Evolutionary conservation across 441 rosid genomes (phyloP).

Genomic region (Eugenia klotzschiana): DNA sequence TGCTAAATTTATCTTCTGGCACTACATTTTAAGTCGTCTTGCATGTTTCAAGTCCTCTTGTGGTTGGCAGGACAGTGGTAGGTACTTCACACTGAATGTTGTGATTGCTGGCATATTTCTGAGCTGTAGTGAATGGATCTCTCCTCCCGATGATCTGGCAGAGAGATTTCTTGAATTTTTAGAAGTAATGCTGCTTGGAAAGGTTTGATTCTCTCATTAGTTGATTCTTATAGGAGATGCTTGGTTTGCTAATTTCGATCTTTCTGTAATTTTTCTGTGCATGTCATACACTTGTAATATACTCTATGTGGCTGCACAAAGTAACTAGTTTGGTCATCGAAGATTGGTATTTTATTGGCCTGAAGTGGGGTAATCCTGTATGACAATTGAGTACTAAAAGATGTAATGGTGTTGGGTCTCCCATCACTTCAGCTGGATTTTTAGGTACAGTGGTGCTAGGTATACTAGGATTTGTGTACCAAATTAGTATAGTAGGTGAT

Average conservation of each 20-base stretch:
- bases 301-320: neutral
- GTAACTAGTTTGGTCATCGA: neutral
- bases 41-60: slow-evolving; percentile 1
- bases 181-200: slow-evolving; percentile 49
- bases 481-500: neutral
- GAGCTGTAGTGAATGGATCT: slow-evolving; percentile 40
- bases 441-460: neutral
- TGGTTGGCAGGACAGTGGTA: slow-evolving; percentile 49
- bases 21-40: neutral
- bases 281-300: neutral
- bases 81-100: slow-evolving; percentile 53
- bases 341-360: neutral
- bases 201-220: slow-evolving; percentile 31
- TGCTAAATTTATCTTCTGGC: neutral
- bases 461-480: neutral
- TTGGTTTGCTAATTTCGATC: neutral
- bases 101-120: slow-evolving; percentile 57
- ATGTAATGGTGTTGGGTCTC: neutral
- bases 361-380: neutral
- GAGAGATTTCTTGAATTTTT: slow-evolving; percentile 50
- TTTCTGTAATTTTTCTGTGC: neutral
- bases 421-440: neutral
- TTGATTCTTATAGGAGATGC: neutral
- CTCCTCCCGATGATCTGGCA: slow-evolving; percentile 28
- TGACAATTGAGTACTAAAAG: neutral